Percentiles rank a stretch among this genome's conserved stretches.
phyloP scores from a whole-genome alignment of 345 rosid genomes.

The Bruguiera parviflora region DNA sequence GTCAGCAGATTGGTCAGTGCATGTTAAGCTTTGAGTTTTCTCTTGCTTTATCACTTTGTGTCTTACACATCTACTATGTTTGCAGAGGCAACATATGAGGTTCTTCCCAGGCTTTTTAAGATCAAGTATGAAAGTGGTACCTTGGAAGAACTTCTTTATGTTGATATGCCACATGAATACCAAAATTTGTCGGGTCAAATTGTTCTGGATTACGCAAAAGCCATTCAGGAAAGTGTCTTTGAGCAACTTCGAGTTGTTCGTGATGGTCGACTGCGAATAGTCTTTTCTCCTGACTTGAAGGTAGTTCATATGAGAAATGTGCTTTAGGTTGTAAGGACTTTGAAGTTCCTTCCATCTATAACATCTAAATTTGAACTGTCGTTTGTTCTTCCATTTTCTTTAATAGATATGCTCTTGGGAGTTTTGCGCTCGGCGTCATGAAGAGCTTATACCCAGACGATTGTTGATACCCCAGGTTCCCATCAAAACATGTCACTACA shows the following conservation, averaged over 20 bases:
- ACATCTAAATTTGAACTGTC: not conserved
- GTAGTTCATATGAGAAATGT: conserved; percentile 24
- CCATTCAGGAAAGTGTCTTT: conserved; percentile 98
- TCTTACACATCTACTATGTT: conserved; percentile 24
- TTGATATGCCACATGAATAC: conserved; percentile 96
- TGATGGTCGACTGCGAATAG: conserved; percentile 92
- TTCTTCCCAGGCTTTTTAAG: conserved; percentile 97
- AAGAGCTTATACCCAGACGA: conserved; percentile 93
- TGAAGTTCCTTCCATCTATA: not conserved
- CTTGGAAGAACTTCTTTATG: conserved; percentile 86
- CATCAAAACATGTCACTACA: not conserved
- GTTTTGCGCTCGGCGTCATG: conserved; percentile 97
- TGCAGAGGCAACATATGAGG: conserved; percentile 93
- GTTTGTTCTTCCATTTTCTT: conserved; percentile 7
- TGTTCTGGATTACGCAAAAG: conserved; percentile 96
- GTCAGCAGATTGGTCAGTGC: not conserved
- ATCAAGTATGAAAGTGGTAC: conserved; percentile 99
- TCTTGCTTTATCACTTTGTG: not conserved
- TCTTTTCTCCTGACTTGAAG: conserved; percentile 94
- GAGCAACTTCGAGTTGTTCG: conserved; percentile 99
- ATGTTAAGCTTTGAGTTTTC: not conserved
- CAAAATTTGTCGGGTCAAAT: conserved; percentile 89
- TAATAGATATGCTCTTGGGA: conserved; percentile 93
- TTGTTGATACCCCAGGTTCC: conserved; percentile 88
- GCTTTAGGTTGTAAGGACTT: not conserved